Conservation (phyloP, 345 rosid genomes). For the Trapa incisa region DNA sequence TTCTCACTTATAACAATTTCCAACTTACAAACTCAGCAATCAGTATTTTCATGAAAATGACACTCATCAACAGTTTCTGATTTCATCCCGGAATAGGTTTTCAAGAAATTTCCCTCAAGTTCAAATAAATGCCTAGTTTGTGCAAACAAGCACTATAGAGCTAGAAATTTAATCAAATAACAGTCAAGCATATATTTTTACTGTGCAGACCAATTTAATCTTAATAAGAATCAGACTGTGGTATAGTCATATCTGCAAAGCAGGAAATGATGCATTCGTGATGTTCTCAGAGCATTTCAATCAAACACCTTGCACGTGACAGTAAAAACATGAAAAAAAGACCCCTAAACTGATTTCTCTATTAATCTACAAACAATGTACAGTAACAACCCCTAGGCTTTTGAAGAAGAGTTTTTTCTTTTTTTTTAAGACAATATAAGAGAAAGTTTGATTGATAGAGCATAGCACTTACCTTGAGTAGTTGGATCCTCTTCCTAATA, state of each 20-base stretch:
- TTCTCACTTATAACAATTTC: neutral
- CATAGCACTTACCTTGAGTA: constrained; percentile 45
- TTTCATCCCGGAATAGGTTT: neutral
- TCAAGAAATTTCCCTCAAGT: neutral
- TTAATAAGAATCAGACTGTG: neutral
- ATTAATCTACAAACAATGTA: no score
- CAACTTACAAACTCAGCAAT: neutral
- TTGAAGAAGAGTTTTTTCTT: neutral
- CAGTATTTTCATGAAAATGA: neutral
- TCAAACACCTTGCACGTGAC: no score
- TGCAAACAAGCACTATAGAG: neutral
- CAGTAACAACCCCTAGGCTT: neutral
- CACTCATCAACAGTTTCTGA: neutral
- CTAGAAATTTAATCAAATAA: neutral
- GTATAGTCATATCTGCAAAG: neutral
- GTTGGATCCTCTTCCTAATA: constrained; percentile 56
- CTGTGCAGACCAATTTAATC: neutral
- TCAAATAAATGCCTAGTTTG: neutral
- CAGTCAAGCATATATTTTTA: neutral
- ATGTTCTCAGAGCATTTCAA: neutral
- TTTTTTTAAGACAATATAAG: no score
- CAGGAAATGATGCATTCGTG: neutral
- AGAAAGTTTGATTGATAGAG: constrained; percentile 1
- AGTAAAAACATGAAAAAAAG: neutral
- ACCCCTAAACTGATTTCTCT: neutral